These are phyloP conservation scores for Carex kokanica DNA, from an alignment of 176 grass and related monocot species.

Conservation along the genomic window DNA sequence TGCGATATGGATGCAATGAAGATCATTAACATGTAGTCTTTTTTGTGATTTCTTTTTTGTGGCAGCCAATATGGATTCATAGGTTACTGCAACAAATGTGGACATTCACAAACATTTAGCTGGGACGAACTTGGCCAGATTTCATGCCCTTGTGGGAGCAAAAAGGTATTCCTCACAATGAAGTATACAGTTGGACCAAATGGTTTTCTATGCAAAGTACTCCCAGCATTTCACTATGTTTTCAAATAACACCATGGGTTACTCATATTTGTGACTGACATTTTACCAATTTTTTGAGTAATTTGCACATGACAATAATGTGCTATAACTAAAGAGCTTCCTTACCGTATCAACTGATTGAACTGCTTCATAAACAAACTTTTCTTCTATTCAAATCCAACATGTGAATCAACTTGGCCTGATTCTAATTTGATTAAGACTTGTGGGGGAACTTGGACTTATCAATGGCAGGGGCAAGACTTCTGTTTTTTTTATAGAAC, in stretches of 20 bases:
- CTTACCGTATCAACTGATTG: neutral
- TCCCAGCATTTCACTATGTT: neutral
- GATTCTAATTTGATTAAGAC: neutral
- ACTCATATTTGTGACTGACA: neutral
- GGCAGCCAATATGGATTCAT: slow-evolving; percentile 83
- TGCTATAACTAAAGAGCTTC: neutral
- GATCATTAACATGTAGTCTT: neutral
- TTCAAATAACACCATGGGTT: neutral
- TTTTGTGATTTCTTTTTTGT: slow-evolving; percentile 9
- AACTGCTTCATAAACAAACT: neutral
- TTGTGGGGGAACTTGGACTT: neutral
- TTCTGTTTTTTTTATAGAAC: neutral
- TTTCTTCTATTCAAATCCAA: neutral
- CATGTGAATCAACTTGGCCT: neutral
- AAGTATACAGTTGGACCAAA: neutral
- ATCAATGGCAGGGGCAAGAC: neutral
- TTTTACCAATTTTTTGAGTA: neutral
- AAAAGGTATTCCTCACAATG: slow-evolving; percentile 49
- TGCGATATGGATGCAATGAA: neutral
- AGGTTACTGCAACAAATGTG: slow-evolving; percentile 74
- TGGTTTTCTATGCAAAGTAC: neutral
- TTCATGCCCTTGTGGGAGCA: slow-evolving; percentile 57
- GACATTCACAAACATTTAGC: slow-evolving; percentile 69
- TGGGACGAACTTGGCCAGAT: slow-evolving; percentile 82
- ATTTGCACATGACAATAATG: neutral